Percentiles rank a stretch among this genome's conserved stretches.
Evolutionary conservation across 306 rosid species (phyloP).

Genomic region (Hippophae rhamnoides): DNA sequence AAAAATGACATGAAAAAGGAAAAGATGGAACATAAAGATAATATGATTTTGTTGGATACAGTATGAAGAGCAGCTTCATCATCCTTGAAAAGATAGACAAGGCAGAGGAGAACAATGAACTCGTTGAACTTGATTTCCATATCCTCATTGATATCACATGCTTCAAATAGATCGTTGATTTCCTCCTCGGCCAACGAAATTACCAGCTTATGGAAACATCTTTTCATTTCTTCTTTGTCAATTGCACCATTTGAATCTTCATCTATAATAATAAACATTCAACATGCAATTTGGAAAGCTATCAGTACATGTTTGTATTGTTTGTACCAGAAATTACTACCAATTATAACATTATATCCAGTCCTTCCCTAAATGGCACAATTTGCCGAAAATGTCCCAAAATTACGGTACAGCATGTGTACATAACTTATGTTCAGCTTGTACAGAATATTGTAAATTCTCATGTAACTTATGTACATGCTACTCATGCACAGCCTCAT

Average conservation of each 20-base stretch:
- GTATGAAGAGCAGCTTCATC: slow-evolving; percentile 35
- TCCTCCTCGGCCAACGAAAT: slow-evolving; percentile 64
- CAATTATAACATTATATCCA: too few relatives aligned
- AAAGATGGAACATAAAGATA: neutral
- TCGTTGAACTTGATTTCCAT: slow-evolving; percentile 74
- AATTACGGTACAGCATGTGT: too few relatives aligned
- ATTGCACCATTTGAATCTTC: slow-evolving; percentile 83
- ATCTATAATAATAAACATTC: slow-evolving; percentile 29
- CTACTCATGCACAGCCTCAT: too few relatives aligned
- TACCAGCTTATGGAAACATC: slow-evolving; percentile 61
- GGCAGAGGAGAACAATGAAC: slow-evolving; percentile 86
- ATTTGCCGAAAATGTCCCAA: too few relatives aligned
- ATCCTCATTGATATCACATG: slow-evolving; percentile 72
- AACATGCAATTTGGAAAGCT: too few relatives aligned
- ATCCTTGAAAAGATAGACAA: slow-evolving; percentile 77
- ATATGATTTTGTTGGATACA: slow-evolving; percentile 41
- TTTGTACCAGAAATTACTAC: too few relatives aligned
- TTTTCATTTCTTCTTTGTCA: slow-evolving; percentile 66
- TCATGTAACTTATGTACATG: too few relatives aligned
- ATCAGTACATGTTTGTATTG: too few relatives aligned
- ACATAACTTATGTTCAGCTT: too few relatives aligned
- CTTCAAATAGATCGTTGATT: slow-evolving; percentile 62
- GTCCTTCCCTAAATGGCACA: too few relatives aligned
- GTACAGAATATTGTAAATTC: too few relatives aligned
- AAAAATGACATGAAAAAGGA: neutral